A percentile compares a stretch with the other conserved stretches of the same genome.
These are phyloP conservation scores for Myxozyma monticola DNA, from an alignment of 805 yeast genomes.

Conservation along the genomic window DNA sequence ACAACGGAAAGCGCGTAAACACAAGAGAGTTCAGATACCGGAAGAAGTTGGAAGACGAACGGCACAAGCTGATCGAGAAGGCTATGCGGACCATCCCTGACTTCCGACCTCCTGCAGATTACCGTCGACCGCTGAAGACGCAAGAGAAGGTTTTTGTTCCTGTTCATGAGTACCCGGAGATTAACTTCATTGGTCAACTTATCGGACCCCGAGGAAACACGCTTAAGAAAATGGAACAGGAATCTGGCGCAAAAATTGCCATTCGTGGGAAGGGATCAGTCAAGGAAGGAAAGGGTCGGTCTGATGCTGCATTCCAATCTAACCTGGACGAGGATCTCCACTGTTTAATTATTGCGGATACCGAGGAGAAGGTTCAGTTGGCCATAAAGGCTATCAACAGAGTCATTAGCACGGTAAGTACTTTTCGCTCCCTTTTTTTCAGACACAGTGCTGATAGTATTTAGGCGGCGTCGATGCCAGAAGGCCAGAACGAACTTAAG, in stretches of 20 bases:
- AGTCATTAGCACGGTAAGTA: conserved; percentile 57
- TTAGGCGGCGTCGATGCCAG: conserved; percentile 79
- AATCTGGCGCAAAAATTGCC: conserved; percentile 85
- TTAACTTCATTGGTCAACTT: conserved; percentile 83
- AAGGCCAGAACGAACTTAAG: conserved; percentile 88
- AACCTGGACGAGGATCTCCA: conserved; percentile 81
- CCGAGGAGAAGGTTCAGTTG: conserved; percentile 68
- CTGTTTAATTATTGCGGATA: conserved; percentile 81
- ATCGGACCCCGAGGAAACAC: conserved; percentile 97
- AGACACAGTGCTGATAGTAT: background rate
- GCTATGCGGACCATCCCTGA: conserved; percentile 73
- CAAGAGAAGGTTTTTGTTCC: conserved; percentile 85
- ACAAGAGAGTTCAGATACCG: conserved; percentile 72
- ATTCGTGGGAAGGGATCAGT: conserved; percentile 96
- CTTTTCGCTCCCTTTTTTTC: background rate
- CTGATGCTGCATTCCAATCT: conserved; percentile 48
- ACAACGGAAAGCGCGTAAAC: conserved; percentile 77
- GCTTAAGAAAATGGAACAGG: conserved; percentile 71
- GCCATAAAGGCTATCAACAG: conserved; percentile 75
- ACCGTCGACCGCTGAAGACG: conserved; percentile 66
- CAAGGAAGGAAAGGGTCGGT: conserved; percentile 76
- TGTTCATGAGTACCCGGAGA: conserved; percentile 80
- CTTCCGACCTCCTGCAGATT: conserved; percentile 78
- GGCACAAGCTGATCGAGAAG: conserved; percentile 72
- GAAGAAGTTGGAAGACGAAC: conserved; percentile 68